Base-by-base conservation (phyloP, 2,329 filamentous ascomycete species). In the Talaromyces sp. region DNA sequence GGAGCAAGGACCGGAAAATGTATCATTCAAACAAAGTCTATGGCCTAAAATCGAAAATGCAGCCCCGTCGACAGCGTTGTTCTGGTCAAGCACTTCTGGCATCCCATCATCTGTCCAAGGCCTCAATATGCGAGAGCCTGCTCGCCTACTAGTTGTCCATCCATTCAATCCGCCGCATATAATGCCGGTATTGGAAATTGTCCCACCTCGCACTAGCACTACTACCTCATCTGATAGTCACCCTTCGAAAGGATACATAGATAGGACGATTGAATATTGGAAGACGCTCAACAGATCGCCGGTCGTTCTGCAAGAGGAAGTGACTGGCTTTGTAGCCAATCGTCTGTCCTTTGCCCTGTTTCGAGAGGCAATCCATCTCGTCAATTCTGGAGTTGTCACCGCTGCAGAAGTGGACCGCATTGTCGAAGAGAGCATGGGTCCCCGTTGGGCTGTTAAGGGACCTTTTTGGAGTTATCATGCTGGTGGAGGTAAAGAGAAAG, bases 81-180 rank as follows among this genome's bases (percentile, higher is more conserved):
- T 88, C 59, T 88, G 85, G 85, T 85, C 81, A 43, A 84, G 81
- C 63, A 87, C 86, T 0, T 84, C 81, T 1, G 86, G 86, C 0
- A 87, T 88, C 33, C 80, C 83, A 0, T 84, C 85, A 0, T 85
- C 82, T 0, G 74, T 73, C 27, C 85, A 87, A 68, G 74, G 73
- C 9, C 65, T 66, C 16, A 68, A 76, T 3, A 82, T 84, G 80
- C 69, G 73, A 24, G 77, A 83, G 33, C 72, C 74, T 59, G 72
- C 70, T 31, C 75, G 85, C 1, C 71, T 88, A 2, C 67, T 87
- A 0, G 82, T 87, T 1, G 84, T 86, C 3, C 86, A 88, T 71
- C 86, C 86, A 0, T 88, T 85, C 72, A 88, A 88, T 63, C 86
- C 84, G 24, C 86, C 86, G 1, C 85, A 87, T 68, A 80, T 88